Percentiles rank a stretch among this genome's conserved stretches.
phyloP scores from a whole-genome alignment of 176 grass and related monocot genomes.

The Eleusine coracana region DNA sequence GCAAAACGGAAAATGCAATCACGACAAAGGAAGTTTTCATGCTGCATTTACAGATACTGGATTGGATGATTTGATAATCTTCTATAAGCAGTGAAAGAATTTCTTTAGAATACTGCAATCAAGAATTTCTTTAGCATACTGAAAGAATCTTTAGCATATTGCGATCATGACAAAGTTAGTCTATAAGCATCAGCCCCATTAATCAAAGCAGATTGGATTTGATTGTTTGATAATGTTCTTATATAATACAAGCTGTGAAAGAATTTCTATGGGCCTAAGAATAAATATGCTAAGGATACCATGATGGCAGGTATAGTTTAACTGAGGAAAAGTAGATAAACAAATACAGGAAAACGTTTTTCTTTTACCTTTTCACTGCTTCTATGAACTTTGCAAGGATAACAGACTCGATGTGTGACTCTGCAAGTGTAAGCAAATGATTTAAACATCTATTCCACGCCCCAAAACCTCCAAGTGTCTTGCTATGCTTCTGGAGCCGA shows the following conservation, averaged over 20 bases:
- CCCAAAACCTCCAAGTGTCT: constrained; percentile 87
- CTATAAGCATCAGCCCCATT: neutral
- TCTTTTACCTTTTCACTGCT: constrained; percentile 67
- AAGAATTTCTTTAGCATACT: too few relatives aligned
- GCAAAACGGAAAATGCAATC: constrained; percentile 3
- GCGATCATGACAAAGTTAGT: too few relatives aligned
- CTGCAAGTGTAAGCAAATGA: constrained; percentile 87
- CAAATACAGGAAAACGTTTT: neutral
- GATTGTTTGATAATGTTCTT: neutral
- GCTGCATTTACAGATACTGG: neutral
- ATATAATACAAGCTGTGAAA: neutral
- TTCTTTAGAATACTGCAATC: too few relatives aligned
- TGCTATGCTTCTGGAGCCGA: constrained; percentile 85
- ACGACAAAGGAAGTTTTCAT: neutral
- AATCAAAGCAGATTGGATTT: neutral
- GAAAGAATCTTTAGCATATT: too few relatives aligned
- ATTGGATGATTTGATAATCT: neutral
- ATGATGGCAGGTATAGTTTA: constrained; percentile 9
- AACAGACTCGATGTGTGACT: constrained; percentile 91
- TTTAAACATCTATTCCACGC: constrained; percentile 99
- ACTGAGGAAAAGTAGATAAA: neutral
- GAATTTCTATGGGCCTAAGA: neutral
- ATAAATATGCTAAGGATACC: neutral
- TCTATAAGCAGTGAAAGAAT: neutral
- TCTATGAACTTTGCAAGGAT: constrained; percentile 95